phyloP scores from a whole-genome alignment of 768 basidiomycete species.

The Leccinum broughii region DNA sequence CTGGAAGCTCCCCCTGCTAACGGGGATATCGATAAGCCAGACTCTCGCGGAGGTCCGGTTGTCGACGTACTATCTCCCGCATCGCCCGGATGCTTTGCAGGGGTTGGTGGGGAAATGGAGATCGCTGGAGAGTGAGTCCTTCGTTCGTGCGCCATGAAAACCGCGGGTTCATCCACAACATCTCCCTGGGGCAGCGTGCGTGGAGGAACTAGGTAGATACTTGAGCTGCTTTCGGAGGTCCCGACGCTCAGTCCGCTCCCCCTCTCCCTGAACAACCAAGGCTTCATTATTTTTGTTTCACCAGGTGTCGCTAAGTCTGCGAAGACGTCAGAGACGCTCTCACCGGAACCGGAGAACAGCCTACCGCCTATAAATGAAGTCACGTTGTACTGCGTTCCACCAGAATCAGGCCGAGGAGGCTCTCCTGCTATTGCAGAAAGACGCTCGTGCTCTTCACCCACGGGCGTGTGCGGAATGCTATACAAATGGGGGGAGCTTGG shows the following conservation, averaged over 20 bases:
- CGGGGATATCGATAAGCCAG: conserved; percentile 30
- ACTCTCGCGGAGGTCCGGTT: conserved; percentile 26
- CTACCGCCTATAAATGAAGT: conserved; percentile 68
- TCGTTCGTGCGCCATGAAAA: background rate
- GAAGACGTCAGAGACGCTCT: conserved; percentile 5
- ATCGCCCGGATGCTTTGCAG: conserved; percentile 4
- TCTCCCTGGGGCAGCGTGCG: conserved; percentile 1
- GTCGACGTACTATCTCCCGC: conserved; percentile 28
- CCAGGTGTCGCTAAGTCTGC: conserved; percentile 38
- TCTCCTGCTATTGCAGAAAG: conserved; percentile 17
- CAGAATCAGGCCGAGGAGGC: conserved; percentile 38
- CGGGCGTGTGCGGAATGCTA: conserved; percentile 21
- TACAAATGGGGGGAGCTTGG: conserved; percentile 17
- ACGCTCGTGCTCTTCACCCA: conserved; percentile 12
- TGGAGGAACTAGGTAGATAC: background rate
- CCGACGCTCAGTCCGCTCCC: conserved; percentile 6
- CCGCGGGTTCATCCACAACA: background rate
- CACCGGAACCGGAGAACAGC: conserved; percentile 15
- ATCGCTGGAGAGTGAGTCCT: conserved; percentile 21
- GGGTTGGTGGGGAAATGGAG: conserved; percentile 21
- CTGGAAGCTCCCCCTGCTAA: conserved; percentile 12
- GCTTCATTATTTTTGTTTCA: conserved; percentile 11
- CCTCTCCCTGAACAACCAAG: conserved; percentile 1
- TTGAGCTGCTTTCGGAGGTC: background rate
- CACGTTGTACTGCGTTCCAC: conserved; percentile 63